Conservation (phyloP, 2,329 filamentous ascomycete genomes). For the Penicillium palitans region DNA sequence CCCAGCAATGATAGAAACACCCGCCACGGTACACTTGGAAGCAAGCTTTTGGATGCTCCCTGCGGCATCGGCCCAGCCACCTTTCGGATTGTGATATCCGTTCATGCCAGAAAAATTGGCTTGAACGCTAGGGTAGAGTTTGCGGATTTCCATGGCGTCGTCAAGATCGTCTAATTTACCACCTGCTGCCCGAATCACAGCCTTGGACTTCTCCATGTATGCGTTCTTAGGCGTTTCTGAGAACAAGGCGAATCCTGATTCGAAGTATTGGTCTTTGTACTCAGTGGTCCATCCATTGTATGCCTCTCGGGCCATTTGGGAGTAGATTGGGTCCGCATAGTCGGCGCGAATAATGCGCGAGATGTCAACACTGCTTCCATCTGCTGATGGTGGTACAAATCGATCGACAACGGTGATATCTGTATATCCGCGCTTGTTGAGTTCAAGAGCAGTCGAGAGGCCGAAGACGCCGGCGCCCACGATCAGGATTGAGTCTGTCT, state of each 20-base stretch:
- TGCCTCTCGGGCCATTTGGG: slow-evolving; percentile 67
- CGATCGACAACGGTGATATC: slow-evolving; percentile 58
- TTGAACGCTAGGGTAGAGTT: slow-evolving; percentile 28
- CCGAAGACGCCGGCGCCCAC: slow-evolving; percentile 24
- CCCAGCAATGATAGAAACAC: slow-evolving; percentile 50
- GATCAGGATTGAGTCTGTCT: slow-evolving; percentile 59
- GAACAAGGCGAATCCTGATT: slow-evolving; percentile 33
- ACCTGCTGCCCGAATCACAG: slow-evolving; percentile 41
- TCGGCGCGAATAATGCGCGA: slow-evolving; percentile 66
- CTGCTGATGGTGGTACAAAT: slow-evolving; percentile 54
- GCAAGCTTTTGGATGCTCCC: slow-evolving; percentile 45
- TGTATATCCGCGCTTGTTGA: slow-evolving; percentile 58
- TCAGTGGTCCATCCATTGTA: slow-evolving; percentile 63
- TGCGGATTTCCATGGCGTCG: slow-evolving; percentile 34
- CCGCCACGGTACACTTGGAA: slow-evolving; percentile 27
- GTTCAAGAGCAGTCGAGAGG: slow-evolving; percentile 57
- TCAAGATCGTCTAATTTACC: slow-evolving; percentile 41
- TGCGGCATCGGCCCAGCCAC: slow-evolving; percentile 80
- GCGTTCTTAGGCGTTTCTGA: slow-evolving; percentile 28
- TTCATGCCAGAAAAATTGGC: slow-evolving; percentile 67
- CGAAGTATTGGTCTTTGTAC: slow-evolving; percentile 31
- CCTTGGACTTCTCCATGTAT: slow-evolving; percentile 30
- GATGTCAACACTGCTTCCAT: slow-evolving; percentile 56
- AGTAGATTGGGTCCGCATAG: slow-evolving; percentile 75
- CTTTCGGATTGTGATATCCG: slow-evolving; percentile 61